These are phyloP conservation scores for Nepenthes gracilis DNA, from an alignment of 148 eudicot genomes.

Conservation along the genomic window DNA sequence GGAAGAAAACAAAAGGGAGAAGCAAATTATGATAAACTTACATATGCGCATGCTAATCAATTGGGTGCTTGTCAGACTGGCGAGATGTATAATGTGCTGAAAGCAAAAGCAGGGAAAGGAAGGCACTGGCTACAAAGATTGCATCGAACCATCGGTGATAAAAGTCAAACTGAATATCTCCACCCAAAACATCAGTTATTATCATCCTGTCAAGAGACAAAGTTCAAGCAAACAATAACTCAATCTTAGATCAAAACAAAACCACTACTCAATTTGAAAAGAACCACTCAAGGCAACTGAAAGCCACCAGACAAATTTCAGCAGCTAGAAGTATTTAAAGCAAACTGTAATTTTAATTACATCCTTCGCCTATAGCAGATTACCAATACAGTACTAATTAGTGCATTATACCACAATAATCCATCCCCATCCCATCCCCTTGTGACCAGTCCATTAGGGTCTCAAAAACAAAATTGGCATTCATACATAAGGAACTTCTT, in stretches of 20 bases:
- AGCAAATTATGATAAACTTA: not conserved
- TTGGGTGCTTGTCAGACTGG: conserved; percentile 88
- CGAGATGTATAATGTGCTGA: conserved; percentile 97
- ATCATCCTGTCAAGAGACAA: conserved; percentile 51
- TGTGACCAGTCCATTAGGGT: too few relatives aligned
- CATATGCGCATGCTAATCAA: conserved; percentile 16
- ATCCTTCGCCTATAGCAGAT: too few relatives aligned
- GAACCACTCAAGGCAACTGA: not conserved
- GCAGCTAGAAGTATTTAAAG: too few relatives aligned
- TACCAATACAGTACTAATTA: too few relatives aligned
- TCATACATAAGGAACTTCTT: too few relatives aligned
- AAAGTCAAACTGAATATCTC: conserved; percentile 95
- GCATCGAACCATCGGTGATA: conserved; percentile 99
- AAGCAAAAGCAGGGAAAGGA: conserved; percentile 85
- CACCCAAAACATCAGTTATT: conserved; percentile 96
- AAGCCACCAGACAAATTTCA: too few relatives aligned
- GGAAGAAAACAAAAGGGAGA: too few relatives aligned
- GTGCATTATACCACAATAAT: too few relatives aligned
- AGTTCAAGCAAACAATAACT: conserved; percentile 1
- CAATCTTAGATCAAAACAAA: not conserved
- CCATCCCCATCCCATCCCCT: too few relatives aligned
- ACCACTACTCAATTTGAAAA: not conserved
- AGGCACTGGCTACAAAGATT: conserved; percentile 93
- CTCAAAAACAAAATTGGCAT: too few relatives aligned
- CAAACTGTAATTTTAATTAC: too few relatives aligned